phyloP scores from a whole-genome alignment of 306 rosid species.

The Prunus mongolica region DNA sequence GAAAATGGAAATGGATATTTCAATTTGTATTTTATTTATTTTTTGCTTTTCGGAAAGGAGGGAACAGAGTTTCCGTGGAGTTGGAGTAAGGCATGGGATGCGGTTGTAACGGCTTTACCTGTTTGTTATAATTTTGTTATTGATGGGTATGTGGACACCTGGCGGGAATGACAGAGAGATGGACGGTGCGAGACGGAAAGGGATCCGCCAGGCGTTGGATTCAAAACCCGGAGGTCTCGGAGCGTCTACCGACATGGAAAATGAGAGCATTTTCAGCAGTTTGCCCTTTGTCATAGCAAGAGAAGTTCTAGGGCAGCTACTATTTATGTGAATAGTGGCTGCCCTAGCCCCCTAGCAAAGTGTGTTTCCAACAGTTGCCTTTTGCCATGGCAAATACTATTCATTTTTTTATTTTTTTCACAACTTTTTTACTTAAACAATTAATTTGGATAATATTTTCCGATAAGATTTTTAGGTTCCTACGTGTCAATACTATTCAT shows the following conservation, averaged over 20 bases:
- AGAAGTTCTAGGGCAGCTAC: too few species aligned
- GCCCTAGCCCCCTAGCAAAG: too few species aligned
- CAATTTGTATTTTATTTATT: not conserved
- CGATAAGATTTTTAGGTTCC: too few species aligned
- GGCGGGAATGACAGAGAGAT: not conserved
- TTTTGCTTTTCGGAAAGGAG: not conserved
- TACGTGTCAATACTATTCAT: too few species aligned
- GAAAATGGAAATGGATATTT: slow-evolving; percentile 11
- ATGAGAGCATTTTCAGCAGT: too few species aligned
- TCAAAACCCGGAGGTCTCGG: not conserved
- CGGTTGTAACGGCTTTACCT: slow-evolving; percentile 12
- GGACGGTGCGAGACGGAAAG: not conserved
- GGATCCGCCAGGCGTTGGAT: not conserved
- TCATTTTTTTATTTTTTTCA: too few species aligned
- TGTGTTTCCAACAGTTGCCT: too few species aligned
- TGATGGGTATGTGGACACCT: not conserved
- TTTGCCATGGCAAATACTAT: too few species aligned
- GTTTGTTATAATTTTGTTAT: not conserved
- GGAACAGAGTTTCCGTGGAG: slow-evolving; percentile 19
- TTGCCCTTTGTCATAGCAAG: fast-evolving
- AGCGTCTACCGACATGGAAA: not conserved
- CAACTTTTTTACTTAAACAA: too few species aligned
- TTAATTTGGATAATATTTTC: too few species aligned
- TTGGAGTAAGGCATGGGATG: slow-evolving; percentile 10
- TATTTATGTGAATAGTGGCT: too few species aligned